These are phyloP conservation scores for Trichosanthes cucumerina DNA, from an alignment of 306 rosid genomes.

Conservation along the genomic window DNA sequence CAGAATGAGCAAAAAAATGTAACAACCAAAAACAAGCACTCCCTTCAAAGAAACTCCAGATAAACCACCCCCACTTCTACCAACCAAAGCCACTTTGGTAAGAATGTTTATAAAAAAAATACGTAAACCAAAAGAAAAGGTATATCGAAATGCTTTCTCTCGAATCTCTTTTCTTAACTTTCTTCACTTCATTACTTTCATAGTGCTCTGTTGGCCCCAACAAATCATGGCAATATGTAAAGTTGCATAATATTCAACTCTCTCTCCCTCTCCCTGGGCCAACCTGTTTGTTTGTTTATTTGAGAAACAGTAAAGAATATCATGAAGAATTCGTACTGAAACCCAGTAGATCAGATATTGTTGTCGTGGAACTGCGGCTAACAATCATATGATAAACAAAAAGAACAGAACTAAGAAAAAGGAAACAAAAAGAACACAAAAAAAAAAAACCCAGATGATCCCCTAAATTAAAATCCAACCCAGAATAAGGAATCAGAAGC, in stretches of 20 bases:
- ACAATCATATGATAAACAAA: neutral
- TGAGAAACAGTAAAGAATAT: neutral
- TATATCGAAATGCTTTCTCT: neutral
- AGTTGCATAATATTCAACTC: neutral
- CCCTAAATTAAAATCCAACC: neutral
- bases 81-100: conserved; percentile 41
- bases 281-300: neutral
- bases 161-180: conserved; percentile 8
- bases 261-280: neutral
- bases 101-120: neutral
- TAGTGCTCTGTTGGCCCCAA: conserved; percentile 6
- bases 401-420: neutral
- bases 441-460: neutral
- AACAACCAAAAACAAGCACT: conserved; percentile 70
- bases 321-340: neutral
- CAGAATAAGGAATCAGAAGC: neutral
- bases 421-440: neutral
- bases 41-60: conserved; percentile 82
- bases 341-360: neutral
- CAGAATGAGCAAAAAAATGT: conserved; percentile 19
- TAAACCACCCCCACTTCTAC: conserved; percentile 93
- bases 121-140: conserved; percentile 5
- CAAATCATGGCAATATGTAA: conserved; percentile 5
- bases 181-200: neutral
- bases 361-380: neutral